Base-by-base conservation (phyloP, 768 basidiomycete species). In the Lactarius pseudohatsudake region DNA sequence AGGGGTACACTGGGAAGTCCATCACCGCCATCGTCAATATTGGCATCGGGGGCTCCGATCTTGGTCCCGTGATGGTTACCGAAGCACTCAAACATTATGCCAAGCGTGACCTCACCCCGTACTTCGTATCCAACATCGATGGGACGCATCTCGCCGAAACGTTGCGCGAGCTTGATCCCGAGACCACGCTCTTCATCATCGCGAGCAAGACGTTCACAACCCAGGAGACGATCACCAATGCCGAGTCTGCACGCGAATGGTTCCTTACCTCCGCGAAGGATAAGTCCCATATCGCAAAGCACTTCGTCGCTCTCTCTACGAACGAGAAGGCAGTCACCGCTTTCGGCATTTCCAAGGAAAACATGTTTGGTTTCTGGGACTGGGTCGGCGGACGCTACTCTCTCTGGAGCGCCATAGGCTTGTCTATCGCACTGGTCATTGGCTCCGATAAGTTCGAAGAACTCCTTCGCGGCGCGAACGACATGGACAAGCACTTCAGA, bases 341-440 rank as follows among this genome's bases (percentile, higher is more conserved):
- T 3, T 99, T 99, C 74, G 97, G 97, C 50, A 99, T 99, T 74
- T 82, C 89, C 56, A 77, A 87, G 67, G 84, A 84, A 71, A 98
- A 98, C 81, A 99, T 99, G 96, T 99, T 99, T 86, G 88, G 91
- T 75, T 98, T 99, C 86, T 99, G 96, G 96, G 97, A 98, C 79
- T 99, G 97, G 97, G 97, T 99, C 69, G 97, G 97, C 69, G 97
- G 97, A 32, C 87, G 96, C 69, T 99, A 99, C 85, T 94, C 91
- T 72, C 83, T 99, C 70, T 98, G 97, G 96, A 95, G 93, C 68
- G 96, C 97, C 36, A 98, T 99, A 72, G 97, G 97, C 66, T 83
- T 98, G 66, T 92, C 92, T 55, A 98, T 99, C 78, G 91, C 92
- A 45, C 81, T 98, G 59, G 90, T 88, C 56, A 91, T 98, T 72